Conservation (phyloP, 768 basidiomycete species). For the Macrolepiota dolichaula region DNA sequence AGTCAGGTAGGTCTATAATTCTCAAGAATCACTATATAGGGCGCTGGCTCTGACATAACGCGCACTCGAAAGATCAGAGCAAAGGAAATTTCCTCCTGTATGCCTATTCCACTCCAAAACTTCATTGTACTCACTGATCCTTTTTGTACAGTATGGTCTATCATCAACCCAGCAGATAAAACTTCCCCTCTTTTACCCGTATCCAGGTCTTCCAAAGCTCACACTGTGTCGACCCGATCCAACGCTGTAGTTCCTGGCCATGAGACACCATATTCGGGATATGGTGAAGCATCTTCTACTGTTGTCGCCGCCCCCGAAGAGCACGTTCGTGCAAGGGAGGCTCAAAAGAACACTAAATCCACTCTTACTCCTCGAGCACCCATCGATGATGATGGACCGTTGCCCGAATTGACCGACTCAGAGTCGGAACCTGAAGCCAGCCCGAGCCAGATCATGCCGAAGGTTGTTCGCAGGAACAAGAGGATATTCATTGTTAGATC, state of each 20-base stretch:
- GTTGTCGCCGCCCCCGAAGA: not conserved
- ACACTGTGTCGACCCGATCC: not conserved
- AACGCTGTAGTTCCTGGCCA: too few species aligned
- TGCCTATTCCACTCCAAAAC: not conserved
- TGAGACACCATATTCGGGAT: not conserved
- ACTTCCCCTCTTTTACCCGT: slow-evolving; percentile 4
- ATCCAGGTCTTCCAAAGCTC: not conserved
- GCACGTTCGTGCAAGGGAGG: not conserved
- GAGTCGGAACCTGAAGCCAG: not conserved
- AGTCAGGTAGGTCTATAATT: slow-evolving; percentile 10
- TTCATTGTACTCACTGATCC: not conserved
- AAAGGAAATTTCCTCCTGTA: slow-evolving; percentile 2
- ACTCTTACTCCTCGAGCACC: too few species aligned
- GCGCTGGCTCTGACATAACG: not conserved
- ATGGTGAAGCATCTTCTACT: not conserved
- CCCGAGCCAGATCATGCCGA: not conserved
- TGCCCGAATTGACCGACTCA: not conserved
- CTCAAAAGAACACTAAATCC: not conserved
- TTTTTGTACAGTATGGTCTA: slow-evolving; percentile 3
- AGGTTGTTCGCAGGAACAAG: slow-evolving; percentile 1
- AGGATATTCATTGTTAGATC: not conserved
- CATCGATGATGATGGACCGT: not conserved
- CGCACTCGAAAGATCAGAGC: not conserved
- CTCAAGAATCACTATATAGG: not conserved
- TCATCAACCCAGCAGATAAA: not conserved